Base-by-base conservation (phyloP, 2,329 filamentous ascomycete species). In the Orbilia blumenaviensis region DNA sequence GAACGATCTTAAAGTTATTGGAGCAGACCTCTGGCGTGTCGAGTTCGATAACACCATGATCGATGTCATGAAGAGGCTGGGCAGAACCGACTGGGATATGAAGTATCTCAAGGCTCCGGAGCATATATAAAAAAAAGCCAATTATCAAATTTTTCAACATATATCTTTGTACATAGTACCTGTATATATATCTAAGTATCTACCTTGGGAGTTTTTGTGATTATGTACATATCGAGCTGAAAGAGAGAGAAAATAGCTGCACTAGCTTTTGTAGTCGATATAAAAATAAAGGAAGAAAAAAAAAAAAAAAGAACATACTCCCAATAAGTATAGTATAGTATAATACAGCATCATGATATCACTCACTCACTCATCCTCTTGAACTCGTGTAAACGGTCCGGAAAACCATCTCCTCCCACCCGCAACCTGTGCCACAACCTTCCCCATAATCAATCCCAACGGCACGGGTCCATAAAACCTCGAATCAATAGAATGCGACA, bases 41-140 rank as follows among this genome's bases (percentile, higher is more conserved):
- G 85, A 91, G 78, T 98, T 94, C 92, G 95, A 99, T 83, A 92
- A 95, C 74, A 89, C 88, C 80, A 99, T 92, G 63, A 89, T 88
- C n/a, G 89, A 86, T 60, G 92, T 99, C 78, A 97, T 99, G 94
- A 86, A 89, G 81, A 88, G 92, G 80, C 88, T 91, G 79, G 89
- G 88, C 75, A 86, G 96, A 77, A 87, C 89, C 27, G 93, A 93
- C 54, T 89, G 89, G 72, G 90, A 96, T 81, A 82, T 97, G 78
- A 92, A 97, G 85, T 92, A 96, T 83, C 92, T 92, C 85, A 89
- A 89, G 81, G 91, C 91, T 84, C 92, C 89, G 81, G 87, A 94
- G 76, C 56, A 63, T 46, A 69, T 76, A n/a, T 76, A 69, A 67
- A 41, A 3, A n/a, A 44, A 21, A n/a, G n/a, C 25, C 21, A 8